These are phyloP conservation scores for Aspergillus sclerotiicarbonarius DNA, from an alignment of 495 filamentous ascomycete genomes.

Conservation along the genomic window DNA sequence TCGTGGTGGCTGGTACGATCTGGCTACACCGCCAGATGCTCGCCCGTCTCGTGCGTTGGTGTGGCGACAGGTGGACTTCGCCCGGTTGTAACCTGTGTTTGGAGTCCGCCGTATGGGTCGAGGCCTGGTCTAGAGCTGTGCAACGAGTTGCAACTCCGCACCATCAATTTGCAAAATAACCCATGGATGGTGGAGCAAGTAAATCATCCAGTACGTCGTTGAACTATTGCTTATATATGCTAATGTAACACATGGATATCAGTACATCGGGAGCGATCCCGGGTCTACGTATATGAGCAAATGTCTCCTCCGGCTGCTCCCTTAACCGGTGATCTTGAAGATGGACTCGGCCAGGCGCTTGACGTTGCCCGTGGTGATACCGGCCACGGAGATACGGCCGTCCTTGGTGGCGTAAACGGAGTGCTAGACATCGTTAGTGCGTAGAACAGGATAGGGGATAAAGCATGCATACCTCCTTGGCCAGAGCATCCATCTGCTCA, in stretches of 20 bases:
- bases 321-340: slow-evolving; percentile 80
- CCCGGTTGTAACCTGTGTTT: neutral
- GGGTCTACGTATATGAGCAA: slow-evolving; percentile 19
- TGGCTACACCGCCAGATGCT: neutral
- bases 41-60: neutral
- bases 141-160: neutral
- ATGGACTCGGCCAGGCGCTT: slow-evolving; percentile 91
- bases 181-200: neutral
- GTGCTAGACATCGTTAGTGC: slow-evolving; percentile 52
- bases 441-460: neutral
- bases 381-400: slow-evolving; percentile 94
- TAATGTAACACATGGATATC: slow-evolving; percentile 31
- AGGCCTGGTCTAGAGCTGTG: no score
- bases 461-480: slow-evolving; percentile 69
- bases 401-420: slow-evolving; percentile 98
- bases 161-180: no score
- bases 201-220: slow-evolving; percentile 8
- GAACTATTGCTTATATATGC: slow-evolving; percentile 21
- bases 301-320: slow-evolving; percentile 4
- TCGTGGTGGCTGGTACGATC: neutral
- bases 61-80: neutral
- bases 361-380: slow-evolving; percentile 91
- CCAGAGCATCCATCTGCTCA: slow-evolving; percentile 87
- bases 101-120: neutral
- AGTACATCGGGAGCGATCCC: slow-evolving; percentile 19